Conservation (phyloP, 2,329 filamentous ascomycete genomes). For the Ophiocordyceps unilateralis region DNA sequence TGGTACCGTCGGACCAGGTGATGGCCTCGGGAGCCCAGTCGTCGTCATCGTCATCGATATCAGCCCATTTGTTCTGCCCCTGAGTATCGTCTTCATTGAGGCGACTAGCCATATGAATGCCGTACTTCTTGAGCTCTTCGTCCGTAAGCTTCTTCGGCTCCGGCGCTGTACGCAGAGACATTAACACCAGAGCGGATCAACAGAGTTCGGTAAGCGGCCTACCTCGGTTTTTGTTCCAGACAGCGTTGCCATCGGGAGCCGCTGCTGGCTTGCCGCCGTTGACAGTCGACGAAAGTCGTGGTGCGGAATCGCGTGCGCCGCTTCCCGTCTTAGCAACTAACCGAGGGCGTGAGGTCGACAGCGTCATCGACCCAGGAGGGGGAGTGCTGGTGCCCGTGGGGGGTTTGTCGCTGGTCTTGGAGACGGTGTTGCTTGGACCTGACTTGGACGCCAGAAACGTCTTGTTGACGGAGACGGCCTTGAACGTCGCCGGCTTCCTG, state of each 20-base stretch:
- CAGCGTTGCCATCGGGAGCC: slow-evolving; percentile 53
- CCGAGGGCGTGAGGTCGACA: slow-evolving; percentile 45
- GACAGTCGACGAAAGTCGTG: slow-evolving; percentile 22
- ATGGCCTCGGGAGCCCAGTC: slow-evolving; percentile 76
- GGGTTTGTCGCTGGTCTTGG: slow-evolving; percentile 35
- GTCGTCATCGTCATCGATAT: slow-evolving; percentile 78
- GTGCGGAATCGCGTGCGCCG: slow-evolving; percentile 34
- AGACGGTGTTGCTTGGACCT: slow-evolving; percentile 21
- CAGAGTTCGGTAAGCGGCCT: slow-evolving; percentile 18
- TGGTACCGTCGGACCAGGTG: slow-evolving; percentile 78
- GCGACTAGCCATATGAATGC: slow-evolving; percentile 69
- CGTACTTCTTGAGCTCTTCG: slow-evolving; percentile 73
- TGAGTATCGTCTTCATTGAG: slow-evolving; percentile 57
- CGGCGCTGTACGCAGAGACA: slow-evolving; percentile 25
- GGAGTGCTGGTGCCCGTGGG: slow-evolving; percentile 27
- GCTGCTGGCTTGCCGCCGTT: slow-evolving; percentile 42
- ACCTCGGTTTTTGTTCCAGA: slow-evolving; percentile 86
- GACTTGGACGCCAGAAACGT: slow-evolving; percentile 64
- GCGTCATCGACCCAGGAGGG: slow-evolving; percentile 25
- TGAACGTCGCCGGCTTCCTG: slow-evolving; percentile 67
- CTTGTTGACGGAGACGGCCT: slow-evolving; percentile 72
- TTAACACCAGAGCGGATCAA: neutral
- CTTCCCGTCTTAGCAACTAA: slow-evolving; percentile 60
- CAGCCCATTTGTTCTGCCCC: slow-evolving; percentile 73
- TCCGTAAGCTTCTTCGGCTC: slow-evolving; percentile 73